A percentile compares a stretch with the other conserved stretches of the same genome.
phyloP scores from a whole-genome alignment of 106 monocot species.

The Dendrobium huoshanense region DNA sequence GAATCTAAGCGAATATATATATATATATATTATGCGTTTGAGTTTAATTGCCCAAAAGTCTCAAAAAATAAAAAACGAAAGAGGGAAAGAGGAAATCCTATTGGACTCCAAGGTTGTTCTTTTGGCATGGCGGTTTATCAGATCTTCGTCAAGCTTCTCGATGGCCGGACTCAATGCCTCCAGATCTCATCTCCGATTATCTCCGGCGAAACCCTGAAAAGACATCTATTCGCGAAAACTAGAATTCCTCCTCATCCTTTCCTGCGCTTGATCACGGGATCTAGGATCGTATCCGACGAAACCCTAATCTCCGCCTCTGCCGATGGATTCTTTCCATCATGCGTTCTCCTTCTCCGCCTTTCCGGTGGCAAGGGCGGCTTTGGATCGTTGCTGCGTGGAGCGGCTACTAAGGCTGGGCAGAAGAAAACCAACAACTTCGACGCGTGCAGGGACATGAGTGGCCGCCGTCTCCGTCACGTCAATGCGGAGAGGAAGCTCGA shows the following conservation, averaged over 20 bases:
- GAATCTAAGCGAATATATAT: too few relatives aligned
- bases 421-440: conserved; percentile 99
- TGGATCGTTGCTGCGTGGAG: conserved; percentile 90
- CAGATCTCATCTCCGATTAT: conserved; percentile 56
- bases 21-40: too few relatives aligned
- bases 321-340: conserved; percentile 54
- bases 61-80: too few relatives aligned
- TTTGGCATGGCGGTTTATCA: conserved; percentile 66
- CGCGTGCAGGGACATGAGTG: conserved; percentile 97
- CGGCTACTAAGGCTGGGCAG: conserved; percentile 97
- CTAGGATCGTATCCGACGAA: conserved; percentile 32
- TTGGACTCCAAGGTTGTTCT: background rate
- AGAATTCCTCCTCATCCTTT: conserved; percentile 24
- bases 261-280: conserved; percentile 62
- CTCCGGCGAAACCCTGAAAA: conserved; percentile 45
- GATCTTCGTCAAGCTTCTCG: conserved; percentile 64
- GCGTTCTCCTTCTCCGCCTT: conserved; percentile 65
- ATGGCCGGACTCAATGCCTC: conserved; percentile 64
- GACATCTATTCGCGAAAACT: conserved; percentile 19
- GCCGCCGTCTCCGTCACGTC: conserved; percentile 83
- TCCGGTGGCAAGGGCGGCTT: conserved; percentile 96
- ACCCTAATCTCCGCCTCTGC: conserved; percentile 35
- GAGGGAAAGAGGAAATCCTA: background rate
- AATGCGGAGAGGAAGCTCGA: conserved; percentile 92
- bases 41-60: too few relatives aligned